A percentile compares a stretch with the other conserved stretches of the same genome.
Evolutionary conservation across 2,329 filamentous ascomycete species (phyloP).

Genomic region (Cladorrhinum sp.): DNA sequence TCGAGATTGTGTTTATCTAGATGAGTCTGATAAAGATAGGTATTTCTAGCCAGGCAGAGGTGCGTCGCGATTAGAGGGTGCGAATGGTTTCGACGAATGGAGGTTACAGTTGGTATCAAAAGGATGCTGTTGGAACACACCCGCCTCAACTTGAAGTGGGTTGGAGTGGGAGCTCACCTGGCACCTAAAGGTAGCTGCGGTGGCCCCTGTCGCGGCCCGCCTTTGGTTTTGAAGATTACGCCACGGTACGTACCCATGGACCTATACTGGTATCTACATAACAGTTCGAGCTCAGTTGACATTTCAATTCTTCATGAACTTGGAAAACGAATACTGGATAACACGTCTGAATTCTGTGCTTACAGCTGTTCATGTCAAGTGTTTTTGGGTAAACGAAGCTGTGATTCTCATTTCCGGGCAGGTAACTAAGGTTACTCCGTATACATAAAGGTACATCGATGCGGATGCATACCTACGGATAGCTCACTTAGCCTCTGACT

Average conservation of each 20-base stretch:
- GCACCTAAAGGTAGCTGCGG: neutral
- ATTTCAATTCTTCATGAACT: no score
- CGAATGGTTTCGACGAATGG: neutral
- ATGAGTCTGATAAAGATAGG: neutral
- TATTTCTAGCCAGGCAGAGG: neutral
- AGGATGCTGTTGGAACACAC: neutral
- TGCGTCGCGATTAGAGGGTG: neutral
- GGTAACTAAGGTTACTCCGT: no score
- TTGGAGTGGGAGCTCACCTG: neutral
- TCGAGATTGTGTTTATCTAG: neutral
- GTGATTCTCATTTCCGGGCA: no score
- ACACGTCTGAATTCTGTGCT: no score
- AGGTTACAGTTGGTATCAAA: neutral
- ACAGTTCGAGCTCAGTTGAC: no score
- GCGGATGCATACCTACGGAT: no score
- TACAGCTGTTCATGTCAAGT: no score
- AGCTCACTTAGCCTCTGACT: no score
- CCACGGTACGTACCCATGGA: neutral
- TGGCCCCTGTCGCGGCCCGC: neutral
- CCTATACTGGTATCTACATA: neutral
- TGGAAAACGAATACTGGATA: no score
- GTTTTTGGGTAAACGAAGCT: no score
- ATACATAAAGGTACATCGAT: no score
- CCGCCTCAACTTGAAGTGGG: neutral
- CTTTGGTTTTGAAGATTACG: neutral